These are phyloP conservation scores for Symbiodinium pilosum DNA, from an alignment of 73 alveolate genomes.

Conservation along the genomic window DNA sequence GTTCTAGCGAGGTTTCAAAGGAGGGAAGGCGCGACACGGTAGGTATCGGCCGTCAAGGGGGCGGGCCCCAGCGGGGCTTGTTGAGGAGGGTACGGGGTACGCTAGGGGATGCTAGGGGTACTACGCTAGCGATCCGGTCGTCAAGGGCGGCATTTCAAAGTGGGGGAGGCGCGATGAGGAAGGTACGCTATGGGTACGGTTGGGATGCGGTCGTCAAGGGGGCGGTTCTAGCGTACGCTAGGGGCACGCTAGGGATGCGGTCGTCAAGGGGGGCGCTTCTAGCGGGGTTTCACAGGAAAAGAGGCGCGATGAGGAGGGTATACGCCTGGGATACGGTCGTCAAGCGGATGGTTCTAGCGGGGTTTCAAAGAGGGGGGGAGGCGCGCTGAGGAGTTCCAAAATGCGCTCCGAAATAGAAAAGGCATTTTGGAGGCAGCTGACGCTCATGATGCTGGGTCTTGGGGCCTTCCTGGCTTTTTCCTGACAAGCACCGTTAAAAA, in stretches of 20 bases:
- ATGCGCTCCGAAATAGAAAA: too few relatives aligned
- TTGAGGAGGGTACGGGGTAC: too few relatives aligned
- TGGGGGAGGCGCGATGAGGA: too few relatives aligned
- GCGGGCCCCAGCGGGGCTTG: too few relatives aligned
- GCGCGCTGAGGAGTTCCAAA: neutral
- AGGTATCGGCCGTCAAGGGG: too few relatives aligned
- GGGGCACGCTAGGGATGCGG: neutral
- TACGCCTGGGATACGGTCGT: neutral
- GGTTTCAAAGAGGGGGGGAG: neutral
- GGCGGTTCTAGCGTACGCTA: neutral
- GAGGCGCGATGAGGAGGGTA: neutral
- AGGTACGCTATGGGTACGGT: neutral
- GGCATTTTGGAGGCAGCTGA: too few relatives aligned
- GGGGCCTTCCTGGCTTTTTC: conserved; percentile 8
- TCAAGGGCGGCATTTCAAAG: too few relatives aligned
- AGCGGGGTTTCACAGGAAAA: neutral
- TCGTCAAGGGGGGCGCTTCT: neutral
- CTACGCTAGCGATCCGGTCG: too few relatives aligned
- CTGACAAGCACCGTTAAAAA: neutral
- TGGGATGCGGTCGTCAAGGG: neutral
- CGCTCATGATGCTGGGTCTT: neutral
- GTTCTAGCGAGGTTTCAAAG: too few relatives aligned
- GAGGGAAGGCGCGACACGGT: too few relatives aligned
- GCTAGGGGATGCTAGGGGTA: too few relatives aligned
- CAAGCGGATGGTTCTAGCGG: neutral